Evolutionary conservation across 371 early-diverging fungal species (phyloP), one percentile per base, ranked within the genome.

Genomic region (Haplosporangium sp.): DNA sequence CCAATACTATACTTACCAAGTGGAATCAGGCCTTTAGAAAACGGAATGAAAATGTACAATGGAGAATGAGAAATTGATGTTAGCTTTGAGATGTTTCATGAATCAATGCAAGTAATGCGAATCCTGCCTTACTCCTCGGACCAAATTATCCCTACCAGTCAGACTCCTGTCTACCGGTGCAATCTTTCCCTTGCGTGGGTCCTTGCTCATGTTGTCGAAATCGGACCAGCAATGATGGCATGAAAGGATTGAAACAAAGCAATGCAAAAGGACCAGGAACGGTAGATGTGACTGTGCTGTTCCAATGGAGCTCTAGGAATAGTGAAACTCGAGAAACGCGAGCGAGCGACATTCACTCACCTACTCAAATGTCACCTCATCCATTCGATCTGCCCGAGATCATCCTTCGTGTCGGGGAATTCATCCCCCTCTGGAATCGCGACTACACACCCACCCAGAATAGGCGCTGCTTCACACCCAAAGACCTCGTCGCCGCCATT

Each of bases 161-260:
- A 69, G 62, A 50, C 48, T 67, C 62, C 69, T 58, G 40, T 72
- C 73, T 8, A 54, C 64, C 7, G 66, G 53, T 21, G 57, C 7
- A 37, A 51, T 55, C 61, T 79, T 79, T 45, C 55, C 60, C 55
- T 79, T 79, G 36, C 80, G 64, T 10, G 68, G 38, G 45, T 79
- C 80, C 62, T 79, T 79, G 67, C 80, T 79, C 80, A 79, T 79
- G 37, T 29, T 29, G 29, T 29, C 4, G 29, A 2, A 29, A 29
- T 29, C 29, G 4, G 29, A 29, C 29, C 4, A 29, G 29, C 29
- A 4, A 29, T 2, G 29, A 29, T 29, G 29, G 2, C 1, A 29
- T 29, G 29, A 2, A 29, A 29, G 29, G 29, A 29, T 29, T 1
- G 4, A 29, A 29, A 4, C 29, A 29, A 29, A 29, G 29, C 29